Percentiles rank a stretch among this genome's conserved stretches.
phyloP scores from a whole-genome alignment of 306 rosid genomes.

The Glycine soja region DNA sequence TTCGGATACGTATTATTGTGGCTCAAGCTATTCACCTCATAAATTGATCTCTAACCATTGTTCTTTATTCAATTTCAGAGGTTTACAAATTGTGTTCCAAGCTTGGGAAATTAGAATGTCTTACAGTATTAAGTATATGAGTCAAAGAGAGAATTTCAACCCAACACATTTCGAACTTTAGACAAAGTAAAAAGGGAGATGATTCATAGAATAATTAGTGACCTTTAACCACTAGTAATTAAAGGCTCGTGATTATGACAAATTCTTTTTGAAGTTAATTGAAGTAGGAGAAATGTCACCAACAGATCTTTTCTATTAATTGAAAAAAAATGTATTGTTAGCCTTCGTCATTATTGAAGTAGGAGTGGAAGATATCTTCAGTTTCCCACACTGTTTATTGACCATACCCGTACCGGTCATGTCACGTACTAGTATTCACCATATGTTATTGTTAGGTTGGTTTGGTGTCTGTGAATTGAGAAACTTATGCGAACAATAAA shows the following conservation, averaged over 20 bases:
- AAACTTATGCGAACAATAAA: constrained; percentile 8
- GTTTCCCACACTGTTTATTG: not conserved
- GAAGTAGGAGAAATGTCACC: not conserved
- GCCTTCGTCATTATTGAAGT: not conserved
- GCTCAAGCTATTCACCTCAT: not conserved
- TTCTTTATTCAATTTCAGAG: not conserved
- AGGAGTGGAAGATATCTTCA: not conserved
- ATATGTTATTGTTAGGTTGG: not conserved
- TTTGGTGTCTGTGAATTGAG: not conserved
- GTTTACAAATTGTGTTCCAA: not conserved
- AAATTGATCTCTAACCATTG: not conserved
- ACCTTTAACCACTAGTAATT: not conserved
- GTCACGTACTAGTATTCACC: not conserved
- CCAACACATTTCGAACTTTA: not conserved
- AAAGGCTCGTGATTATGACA: not conserved
- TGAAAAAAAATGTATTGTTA: not conserved
- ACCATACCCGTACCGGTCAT: not conserved
- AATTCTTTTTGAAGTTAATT: not conserved
- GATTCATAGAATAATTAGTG: not conserved
- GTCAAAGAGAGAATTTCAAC: not conserved
- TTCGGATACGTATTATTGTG: too few species aligned
- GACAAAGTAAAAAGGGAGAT: not conserved
- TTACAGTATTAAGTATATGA: too few species aligned
- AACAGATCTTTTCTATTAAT: not conserved
- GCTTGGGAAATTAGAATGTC: too few species aligned